Evolutionary conservation across 2,329 filamentous ascomycete genomes (phyloP).

Genomic region (Trichoderma cornu-damae): DNA sequence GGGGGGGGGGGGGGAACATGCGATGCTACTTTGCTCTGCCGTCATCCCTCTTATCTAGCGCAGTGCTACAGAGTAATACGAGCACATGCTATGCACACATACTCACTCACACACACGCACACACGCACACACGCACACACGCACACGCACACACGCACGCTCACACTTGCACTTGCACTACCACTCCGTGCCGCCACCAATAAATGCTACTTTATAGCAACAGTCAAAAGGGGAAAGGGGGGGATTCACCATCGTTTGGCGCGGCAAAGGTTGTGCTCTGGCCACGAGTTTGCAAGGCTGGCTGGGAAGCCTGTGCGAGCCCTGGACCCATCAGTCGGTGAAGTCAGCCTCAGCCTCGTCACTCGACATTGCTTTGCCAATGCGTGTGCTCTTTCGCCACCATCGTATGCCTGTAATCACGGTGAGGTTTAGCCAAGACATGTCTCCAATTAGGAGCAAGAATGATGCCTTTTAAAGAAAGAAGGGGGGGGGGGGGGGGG

Average conservation of each 20-base stretch:
- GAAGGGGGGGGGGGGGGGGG: too few relatives aligned
- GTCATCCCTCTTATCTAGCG: constrained; percentile 6
- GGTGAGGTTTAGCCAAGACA: neutral
- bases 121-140: too few relatives aligned
- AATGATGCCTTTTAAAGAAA: too few relatives aligned
- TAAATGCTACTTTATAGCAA: neutral
- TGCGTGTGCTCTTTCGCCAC: neutral
- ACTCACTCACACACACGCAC: neutral
- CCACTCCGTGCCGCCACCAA: too few relatives aligned
- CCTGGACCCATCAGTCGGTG: neutral
- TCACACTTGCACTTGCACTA: too few relatives aligned
- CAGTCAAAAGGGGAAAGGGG: neutral
- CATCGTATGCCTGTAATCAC: neutral
- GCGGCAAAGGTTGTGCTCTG: neutral
- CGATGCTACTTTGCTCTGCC: constrained; percentile 13
- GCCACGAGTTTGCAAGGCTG: neutral
- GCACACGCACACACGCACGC: too few relatives aligned
- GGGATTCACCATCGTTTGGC: too few relatives aligned
- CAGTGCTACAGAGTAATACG: constrained; percentile 11
- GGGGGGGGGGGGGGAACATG: too few relatives aligned
- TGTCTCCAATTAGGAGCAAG: neutral
- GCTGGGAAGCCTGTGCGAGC: neutral
- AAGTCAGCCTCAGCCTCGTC: constrained; percentile 1
- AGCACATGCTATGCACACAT: neutral
- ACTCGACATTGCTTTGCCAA: neutral